Base-by-base conservation (phyloP, 2,329 filamentous ascomycete species). In the Phialophora expanda region DNA sequence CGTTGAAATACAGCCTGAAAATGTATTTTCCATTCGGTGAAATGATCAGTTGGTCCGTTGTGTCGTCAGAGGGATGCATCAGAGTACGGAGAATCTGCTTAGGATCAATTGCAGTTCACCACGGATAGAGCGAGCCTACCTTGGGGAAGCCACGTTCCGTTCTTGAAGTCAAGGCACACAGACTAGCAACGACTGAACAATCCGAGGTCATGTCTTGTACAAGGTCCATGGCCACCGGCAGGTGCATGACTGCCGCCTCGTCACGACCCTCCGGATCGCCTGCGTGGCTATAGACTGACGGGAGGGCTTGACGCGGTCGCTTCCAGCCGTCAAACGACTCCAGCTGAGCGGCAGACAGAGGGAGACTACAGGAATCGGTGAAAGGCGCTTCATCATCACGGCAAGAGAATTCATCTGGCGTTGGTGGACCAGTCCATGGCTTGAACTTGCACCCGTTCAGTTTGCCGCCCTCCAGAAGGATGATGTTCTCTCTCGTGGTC, bases 171-270 rank as follows among this genome's bases (percentile, higher is more conserved):
- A 87, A 89, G 28, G 93, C 93, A 75, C 93, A 97, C 5, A 99
- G 84, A 76, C 95, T 97, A 17, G 95, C 95, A 30, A 99, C 94
- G 3, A 99, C 94, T 1, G 95, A 98, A 75, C 95, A 99, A 76
- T 99, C 95, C 0, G 94, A 96, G 4, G 94, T 93, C 66, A 96
- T 88, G 77, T 99, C 95, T 78, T 99, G 95, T 2, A 97, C 93
- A 7, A 99, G 85, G 77, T 99, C 94, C 67, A 91, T 87, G 11
- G 59, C 58, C 8, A 83, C 79, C 6, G 79, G 78, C 17, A 84
- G 81, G 55, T 80, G 77, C 87, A 91, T 91, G 11, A 85, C 79
- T 14, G 82, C 83, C 14, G 82, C 83, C 2, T 75, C 75, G 24
- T 58, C 61, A n/a, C 68, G 32, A 56, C 59, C 44, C 34, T 8